Base-by-base conservation (phyloP, 73 alveolate species). In the Stentor roeselii region DNA sequence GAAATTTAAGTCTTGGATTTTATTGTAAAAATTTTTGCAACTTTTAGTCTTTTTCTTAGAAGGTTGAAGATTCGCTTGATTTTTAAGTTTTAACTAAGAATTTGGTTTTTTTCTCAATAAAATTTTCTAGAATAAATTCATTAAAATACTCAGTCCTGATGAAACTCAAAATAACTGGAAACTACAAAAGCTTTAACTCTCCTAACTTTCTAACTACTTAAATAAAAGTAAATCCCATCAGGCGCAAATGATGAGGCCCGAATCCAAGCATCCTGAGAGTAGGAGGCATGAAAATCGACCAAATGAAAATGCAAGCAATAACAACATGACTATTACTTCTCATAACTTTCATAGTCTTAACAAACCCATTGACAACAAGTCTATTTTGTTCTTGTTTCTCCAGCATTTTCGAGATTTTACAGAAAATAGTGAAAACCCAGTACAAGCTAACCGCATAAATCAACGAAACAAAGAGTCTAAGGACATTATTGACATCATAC, bases 251-350 rank as follows among this genome's bases (percentile, higher is more conserved):
- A 67, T 67, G 37, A 1, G 80, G 41, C 11, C 42, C 34, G 42
- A n/a, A 30, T 2, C 80, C 80, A 67, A 67, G 37, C n/a, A 21
- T 21, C 41, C 34, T 67, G 27, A 67, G 37, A n/a, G 37, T 30
- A 32, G n/a, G 80, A 30, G 80, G 80, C 80, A 67, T 67, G 34
- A 67, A 67, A 21, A 67, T 40, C 21, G 80, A 21, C 80, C 80
- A 67, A 67, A 34, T 67, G 37, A 67, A 67, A 67, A 67, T 67
- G 37, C n/a, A 27, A 21, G 42, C 80, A 2, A 67, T 32, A 21
- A 67, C 37, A n/a, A 67, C 1, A 21, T 0, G 11, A 14, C 34
- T 36, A 2, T 21, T 21, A 1, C 21, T 34, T 67, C 37, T 67
- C 37, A 67, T 15, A 32, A 34, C 34, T 1, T 67, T n/a, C 27